Evolutionary conservation across 495 filamentous ascomycete genomes (phyloP).

Genomic region (Penicillium ochrochloron): DNA sequence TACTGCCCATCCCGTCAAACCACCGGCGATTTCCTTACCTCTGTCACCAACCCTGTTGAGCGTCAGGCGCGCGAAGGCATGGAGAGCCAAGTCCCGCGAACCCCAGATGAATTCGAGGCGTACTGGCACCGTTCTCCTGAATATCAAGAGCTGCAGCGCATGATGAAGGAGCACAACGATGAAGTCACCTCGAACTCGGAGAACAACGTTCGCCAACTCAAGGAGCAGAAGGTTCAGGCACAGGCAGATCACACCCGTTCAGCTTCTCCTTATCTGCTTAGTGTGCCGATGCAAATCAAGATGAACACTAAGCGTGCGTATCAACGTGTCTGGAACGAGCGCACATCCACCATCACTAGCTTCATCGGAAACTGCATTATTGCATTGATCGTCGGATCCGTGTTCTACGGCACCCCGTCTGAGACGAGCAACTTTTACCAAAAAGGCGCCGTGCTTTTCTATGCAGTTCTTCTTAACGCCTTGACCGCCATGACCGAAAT

Average conservation of each 20-base stretch:
- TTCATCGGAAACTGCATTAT: slow-evolving; percentile 73
- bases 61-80: slow-evolving; percentile 62
- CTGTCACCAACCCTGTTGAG: slow-evolving; percentile 67
- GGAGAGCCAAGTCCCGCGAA: slow-evolving; percentile 66
- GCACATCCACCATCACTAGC: slow-evolving; percentile 68
- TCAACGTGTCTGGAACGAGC: slow-evolving; percentile 66
- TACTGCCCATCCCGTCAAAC: slow-evolving; percentile 59
- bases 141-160: slow-evolving; percentile 48
- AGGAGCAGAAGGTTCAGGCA: slow-evolving; percentile 30
- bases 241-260: slow-evolving; percentile 41
- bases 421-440: slow-evolving; percentile 34
- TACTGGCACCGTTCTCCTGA: slow-evolving; percentile 58
- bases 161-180: slow-evolving; percentile 37
- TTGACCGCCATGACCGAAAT: slow-evolving; percentile 58
- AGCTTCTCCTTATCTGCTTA: slow-evolving; percentile 47
- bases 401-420: slow-evolving; percentile 68
- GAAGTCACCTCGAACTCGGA: slow-evolving; percentile 33
- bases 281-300: slow-evolving; percentile 49
- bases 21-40: slow-evolving; percentile 71
- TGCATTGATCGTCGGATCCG: slow-evolving; percentile 77
- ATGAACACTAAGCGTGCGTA: slow-evolving; percentile 52
- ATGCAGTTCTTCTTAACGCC: slow-evolving; percentile 70
- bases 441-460: slow-evolving; percentile 78
- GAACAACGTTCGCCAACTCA: slow-evolving; percentile 21
- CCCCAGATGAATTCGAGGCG: slow-evolving; percentile 66